phyloP scores from a whole-genome alignment of 805 yeast genomes.

The Ogataea philodendri region DNA sequence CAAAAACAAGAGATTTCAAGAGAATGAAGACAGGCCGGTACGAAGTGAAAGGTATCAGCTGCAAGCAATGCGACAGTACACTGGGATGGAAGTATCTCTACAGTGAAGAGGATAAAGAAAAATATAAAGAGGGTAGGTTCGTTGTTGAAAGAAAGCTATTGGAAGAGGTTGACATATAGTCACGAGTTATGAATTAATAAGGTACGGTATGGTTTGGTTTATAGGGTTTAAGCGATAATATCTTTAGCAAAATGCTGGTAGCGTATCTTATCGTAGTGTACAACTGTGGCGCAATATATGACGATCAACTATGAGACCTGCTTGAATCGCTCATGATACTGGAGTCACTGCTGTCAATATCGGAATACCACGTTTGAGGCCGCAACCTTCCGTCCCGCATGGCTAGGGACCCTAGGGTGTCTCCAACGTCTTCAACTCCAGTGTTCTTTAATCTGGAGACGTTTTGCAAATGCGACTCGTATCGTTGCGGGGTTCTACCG shows the following conservation, averaged over 20 bases:
- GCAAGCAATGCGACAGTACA: conserved; percentile 31
- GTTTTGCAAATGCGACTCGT: conserved; percentile 24
- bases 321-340: conserved; percentile 2
- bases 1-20: conserved; percentile 22
- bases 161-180: conserved; percentile 25
- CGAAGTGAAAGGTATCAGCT: conserved; percentile 29
- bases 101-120: conserved; percentile 30
- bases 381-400: conserved; percentile 19
- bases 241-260: too few species aligned
- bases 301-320: too few species aligned
- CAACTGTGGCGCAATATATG: too few species aligned
- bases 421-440: conserved; percentile 17
- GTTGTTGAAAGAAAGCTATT: conserved; percentile 33
- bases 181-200: background rate
- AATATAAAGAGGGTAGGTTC: conserved; percentile 35
- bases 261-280: too few species aligned
- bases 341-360: conserved; percentile 2
- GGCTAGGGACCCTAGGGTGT: conserved; percentile 21
- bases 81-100: conserved; percentile 37
- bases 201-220: conserved; percentile 3
- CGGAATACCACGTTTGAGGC: conserved; percentile 3
- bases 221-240: conserved; percentile 2
- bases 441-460: conserved; percentile 19
- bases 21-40: conserved; percentile 36
- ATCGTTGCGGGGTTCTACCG: conserved; percentile 19